A percentile compares a stretch with the other conserved stretches of the same genome.
Conservation (phyloP, 495 filamentous ascomycete genomes). For the Trichoderma parareesei region DNA sequence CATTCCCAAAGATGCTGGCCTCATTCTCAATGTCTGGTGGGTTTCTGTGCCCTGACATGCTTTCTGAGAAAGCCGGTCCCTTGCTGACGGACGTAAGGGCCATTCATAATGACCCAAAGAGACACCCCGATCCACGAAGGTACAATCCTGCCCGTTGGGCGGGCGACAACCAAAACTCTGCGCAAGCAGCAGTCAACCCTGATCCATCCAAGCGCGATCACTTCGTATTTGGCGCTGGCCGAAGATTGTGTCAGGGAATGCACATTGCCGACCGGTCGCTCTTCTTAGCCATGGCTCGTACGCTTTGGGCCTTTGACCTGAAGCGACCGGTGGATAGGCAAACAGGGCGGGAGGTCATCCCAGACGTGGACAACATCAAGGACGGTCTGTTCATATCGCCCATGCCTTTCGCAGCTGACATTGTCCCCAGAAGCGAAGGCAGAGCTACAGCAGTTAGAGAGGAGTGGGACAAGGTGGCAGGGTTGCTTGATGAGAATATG, state of each 20-base stretch:
- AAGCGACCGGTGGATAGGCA: conserved; percentile 21
- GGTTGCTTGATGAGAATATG: conserved; percentile 19
- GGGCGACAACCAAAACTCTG: conserved; percentile 21
- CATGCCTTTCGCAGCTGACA: conserved; percentile 27
- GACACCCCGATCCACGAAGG: conserved; percentile 29
- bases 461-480: conserved; percentile 27
- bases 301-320: conserved; percentile 49
- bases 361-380: conserved; percentile 32
- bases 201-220: conserved; percentile 33
- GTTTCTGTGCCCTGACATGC: neutral
- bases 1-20: conserved; percentile 41
- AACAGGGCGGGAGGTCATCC: conserved; percentile 28
- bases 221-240: conserved; percentile 49
- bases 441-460: conserved; percentile 22
- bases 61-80: too few relatives aligned
- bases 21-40: conserved; percentile 41
- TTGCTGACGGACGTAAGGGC: conserved; percentile 1
- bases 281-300: conserved; percentile 40
- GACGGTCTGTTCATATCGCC: conserved; percentile 40
- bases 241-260: conserved; percentile 51
- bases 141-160: conserved; percentile 28
- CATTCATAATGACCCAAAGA: conserved; percentile 30
- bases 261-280: conserved; percentile 50
- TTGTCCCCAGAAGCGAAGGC: conserved; percentile 26
- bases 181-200: conserved; percentile 26